Evolutionary conservation across 2,329 filamentous ascomycete species (phyloP), one percentile per base, ranked within the genome.

Genomic region (Claviceps humidiphila): DNA sequence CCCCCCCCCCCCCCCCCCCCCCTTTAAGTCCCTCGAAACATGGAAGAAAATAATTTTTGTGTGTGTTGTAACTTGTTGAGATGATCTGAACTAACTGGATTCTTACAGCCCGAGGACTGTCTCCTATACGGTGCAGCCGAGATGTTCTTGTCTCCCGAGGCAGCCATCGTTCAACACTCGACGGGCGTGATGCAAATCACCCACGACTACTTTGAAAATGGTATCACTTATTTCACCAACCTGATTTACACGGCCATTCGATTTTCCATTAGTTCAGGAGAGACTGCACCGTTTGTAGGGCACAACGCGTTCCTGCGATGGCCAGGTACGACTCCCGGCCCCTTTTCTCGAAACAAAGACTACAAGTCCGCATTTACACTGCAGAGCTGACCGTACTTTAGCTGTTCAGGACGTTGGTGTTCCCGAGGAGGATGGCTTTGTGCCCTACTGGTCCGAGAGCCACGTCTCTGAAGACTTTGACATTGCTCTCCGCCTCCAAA

Each of bases 381-480:
- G 17, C 41, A 43, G n/a, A 17, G 17, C n/a, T 34, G 13, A 45
- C n/a, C 37, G 17, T 34, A 11, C 30, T 17, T 34, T 42, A 49
- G 66, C 68, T 20, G 53, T 71, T 16, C 68, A 71, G 52, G 64
- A 69, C 30, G 66, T 66, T 5, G 62, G 53, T 4, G 51, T 51
- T 20, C n/a, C 47, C 14, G 52, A 54, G 39, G 42, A 55, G 2
- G 63, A 81, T 50, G 77, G 75, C 11, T 74, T 80, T 57, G 76
- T 81, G 14, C 81, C 82, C 58, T 87, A 80, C 68, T 89, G 85
- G 85, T 87, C 84, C 7, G 85, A 89, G 63, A 75, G 74, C 4
- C 83, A 85, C 59, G 85, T 89, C 0, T 88, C 84, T 0, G 85
- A 89, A 56, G 85, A 89, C 60, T 89, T 89, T 51, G 85, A 89